Conservation (phyloP, 371 early-diverging fungal genomes). For the Mucor racemosus region DNA sequence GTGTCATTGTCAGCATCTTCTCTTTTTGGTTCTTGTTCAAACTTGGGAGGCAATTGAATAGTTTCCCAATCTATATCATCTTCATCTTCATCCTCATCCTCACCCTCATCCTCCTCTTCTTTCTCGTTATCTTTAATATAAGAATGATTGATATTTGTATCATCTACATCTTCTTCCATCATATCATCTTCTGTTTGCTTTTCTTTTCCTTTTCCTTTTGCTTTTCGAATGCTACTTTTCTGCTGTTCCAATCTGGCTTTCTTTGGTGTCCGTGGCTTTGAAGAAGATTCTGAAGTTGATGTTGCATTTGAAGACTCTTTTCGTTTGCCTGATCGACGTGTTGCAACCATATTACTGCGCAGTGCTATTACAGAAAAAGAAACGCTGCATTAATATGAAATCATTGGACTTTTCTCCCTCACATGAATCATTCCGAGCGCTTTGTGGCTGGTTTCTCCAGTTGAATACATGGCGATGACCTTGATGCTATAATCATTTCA, state of each 20-base stretch:
- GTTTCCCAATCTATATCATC: slow-evolving; percentile 39
- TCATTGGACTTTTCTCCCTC: neutral
- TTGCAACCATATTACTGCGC: slow-evolving; percentile 1
- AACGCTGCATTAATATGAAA: neutral
- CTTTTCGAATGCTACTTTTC: neutral
- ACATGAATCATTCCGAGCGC: neutral
- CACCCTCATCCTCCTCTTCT: neutral
- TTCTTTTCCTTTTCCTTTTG: neutral
- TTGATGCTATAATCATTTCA: neutral
- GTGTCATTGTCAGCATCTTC: neutral
- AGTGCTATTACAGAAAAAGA: neutral
- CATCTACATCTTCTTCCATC: neutral
- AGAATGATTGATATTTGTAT: neutral
- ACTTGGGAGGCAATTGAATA: slow-evolving; percentile 22
- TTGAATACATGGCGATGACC: too few relatives aligned
- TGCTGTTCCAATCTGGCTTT: neutral
- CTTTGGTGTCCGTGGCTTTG: neutral
- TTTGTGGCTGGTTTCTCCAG: neutral
- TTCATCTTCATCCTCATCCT: slow-evolving; percentile 12
- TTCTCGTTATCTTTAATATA: neutral
- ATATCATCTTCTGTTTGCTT: neutral
- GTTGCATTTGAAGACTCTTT: neutral
- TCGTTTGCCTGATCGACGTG: slow-evolving; percentile 3
- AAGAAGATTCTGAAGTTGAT: neutral
- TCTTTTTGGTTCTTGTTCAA: neutral